phyloP scores from a whole-genome alignment of 148 eudicot species.

The Nyssa sinensis region DNA sequence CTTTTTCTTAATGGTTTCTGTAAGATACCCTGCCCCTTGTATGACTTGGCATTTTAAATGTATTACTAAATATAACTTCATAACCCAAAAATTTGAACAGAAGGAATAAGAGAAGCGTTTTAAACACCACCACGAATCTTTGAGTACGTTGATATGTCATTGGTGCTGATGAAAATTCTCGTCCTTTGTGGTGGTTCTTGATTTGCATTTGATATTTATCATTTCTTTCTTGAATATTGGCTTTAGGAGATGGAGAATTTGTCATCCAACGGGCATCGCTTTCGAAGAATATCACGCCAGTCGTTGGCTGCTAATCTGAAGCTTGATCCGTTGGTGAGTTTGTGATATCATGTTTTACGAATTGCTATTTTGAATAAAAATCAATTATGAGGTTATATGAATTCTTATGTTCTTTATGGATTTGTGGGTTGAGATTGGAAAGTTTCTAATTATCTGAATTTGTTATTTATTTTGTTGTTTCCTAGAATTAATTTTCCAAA shows the following conservation, averaged over 20 bases:
- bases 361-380: background rate
- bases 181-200: background rate
- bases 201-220: background rate
- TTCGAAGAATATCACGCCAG: slow-evolving; percentile 67
- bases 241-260: slow-evolving; percentile 54
- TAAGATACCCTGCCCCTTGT: background rate
- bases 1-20: background rate
- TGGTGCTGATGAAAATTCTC: background rate
- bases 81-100: background rate
- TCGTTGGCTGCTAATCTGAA: slow-evolving; percentile 58
- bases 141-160: background rate
- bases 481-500: background rate
- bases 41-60: background rate
- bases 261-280: slow-evolving; percentile 64
- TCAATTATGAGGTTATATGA: background rate
- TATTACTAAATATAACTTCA: background rate
- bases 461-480: background rate
- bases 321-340: slow-evolving; percentile 76
- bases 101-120: background rate
- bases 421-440: background rate
- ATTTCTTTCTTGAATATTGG: background rate
- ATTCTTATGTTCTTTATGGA: background rate
- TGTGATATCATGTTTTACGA: background rate
- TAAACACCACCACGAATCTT: background rate
- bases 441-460: background rate